Base-by-base conservation (phyloP, 2,329 filamentous ascomycete genomes). In the Rhynchosporium agropyri region DNA sequence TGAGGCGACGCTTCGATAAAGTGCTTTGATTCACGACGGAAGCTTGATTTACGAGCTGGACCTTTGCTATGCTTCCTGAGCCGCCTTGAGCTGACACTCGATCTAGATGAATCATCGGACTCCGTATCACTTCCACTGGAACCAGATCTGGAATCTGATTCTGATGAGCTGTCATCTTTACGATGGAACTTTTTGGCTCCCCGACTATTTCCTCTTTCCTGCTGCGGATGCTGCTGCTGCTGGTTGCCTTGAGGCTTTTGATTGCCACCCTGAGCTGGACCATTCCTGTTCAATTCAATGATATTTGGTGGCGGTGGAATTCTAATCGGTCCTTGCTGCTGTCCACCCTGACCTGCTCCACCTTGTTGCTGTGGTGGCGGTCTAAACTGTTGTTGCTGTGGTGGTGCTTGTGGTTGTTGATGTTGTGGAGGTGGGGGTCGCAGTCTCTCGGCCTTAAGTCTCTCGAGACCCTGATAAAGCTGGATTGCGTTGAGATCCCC, bases 401-500 rank as follows among this genome's bases (percentile, higher is more conserved):
- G 45, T 60, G 66, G 4, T 55, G 59, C 26, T 43, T 56, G 50
- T 5, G 8, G 33, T 13, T 59, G 64, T 26, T 62, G 63, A 58
- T 56, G 64, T 28, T 31, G 56, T 38, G 54, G 63, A 60, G 58
- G 64, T 26, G 51, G 60, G 49, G 61, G 58, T 45, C 61, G 46
- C 58, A 63, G 46, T 20, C 60, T 64, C 28, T 68, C 66, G 26
- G 33, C 43, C 54, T 64, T 69, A 12, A 50, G 61, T 33, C 48
- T 68, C 38, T 73, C 71, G 3, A 69, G 63, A 8, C 59, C 40
- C 26, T 68, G 61, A 28, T 64, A 68, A 4, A 74, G 12, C 1
- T 55, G 60, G 3, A 68, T 59, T 0, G 68, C 51, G 45, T 69
- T 67, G 38, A 68, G 2, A 31, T 67, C 65, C n/a, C 63, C 55